Conservation (phyloP, 352 stramenopile genomes). For the Phytophthora multivora region DNA sequence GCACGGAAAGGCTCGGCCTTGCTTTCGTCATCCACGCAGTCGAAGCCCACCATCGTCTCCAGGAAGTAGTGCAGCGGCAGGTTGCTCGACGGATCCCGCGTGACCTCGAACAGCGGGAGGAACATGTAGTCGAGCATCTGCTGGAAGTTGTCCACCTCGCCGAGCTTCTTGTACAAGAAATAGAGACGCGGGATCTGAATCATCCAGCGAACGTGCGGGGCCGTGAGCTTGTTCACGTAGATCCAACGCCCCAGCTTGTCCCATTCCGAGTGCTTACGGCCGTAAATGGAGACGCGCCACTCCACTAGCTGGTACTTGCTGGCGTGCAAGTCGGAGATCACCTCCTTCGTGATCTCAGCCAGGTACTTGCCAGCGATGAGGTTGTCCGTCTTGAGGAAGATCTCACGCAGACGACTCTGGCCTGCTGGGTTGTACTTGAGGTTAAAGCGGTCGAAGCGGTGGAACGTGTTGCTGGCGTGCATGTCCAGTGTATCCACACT, state of each 20-base stretch:
- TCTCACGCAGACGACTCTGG: conserved; percentile 95
- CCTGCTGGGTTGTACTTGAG: conserved; percentile 98
- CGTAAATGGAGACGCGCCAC: conserved; percentile 95
- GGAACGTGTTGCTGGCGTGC: conserved; percentile 99
- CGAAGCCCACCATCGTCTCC: conserved; percentile 96
- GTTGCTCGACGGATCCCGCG: conserved; percentile 94
- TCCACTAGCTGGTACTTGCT: conserved; percentile 96
- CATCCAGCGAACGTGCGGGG: conserved; percentile 97
- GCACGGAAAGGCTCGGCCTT: conserved; percentile 89
- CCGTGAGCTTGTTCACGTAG: conserved; percentile 91
- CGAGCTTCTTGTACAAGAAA: conserved; percentile 94
- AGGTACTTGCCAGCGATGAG: conserved; percentile 95
- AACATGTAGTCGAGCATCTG: conserved; percentile 99
- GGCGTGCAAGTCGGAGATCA: conserved; percentile 86
- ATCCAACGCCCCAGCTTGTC: conserved; percentile 97
- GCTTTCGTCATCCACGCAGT: conserved; percentile 99
- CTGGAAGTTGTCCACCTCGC: conserved; percentile 94
- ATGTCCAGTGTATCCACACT: conserved; percentile 99
- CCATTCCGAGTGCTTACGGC: conserved; percentile 95
- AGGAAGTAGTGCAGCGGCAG: conserved; percentile 92
- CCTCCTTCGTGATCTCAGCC: conserved; percentile 96
- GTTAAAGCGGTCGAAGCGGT: conserved; percentile 99
- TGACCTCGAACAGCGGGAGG: conserved; percentile 97
- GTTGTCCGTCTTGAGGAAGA: conserved; percentile 99
- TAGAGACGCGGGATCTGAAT: conserved; percentile 98